phyloP scores from a whole-genome alignment of 352 stramenopile genomes.

The Pythium aquatile region DNA sequence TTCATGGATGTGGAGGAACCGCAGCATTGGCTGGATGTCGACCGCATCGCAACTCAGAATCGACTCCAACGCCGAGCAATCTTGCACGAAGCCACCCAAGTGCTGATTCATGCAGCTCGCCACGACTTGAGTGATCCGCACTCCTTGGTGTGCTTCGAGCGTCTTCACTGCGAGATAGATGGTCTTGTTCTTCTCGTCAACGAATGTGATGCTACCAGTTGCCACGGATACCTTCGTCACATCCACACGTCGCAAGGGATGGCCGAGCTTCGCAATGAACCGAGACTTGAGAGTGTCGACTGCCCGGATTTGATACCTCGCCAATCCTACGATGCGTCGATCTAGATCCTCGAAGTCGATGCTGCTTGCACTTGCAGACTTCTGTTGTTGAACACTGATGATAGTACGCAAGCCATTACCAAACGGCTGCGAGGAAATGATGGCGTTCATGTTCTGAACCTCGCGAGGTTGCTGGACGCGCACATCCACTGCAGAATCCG shows the following conservation, averaged over 20 bases:
- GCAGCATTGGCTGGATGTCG: conserved; percentile 48
- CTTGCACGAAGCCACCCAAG: conserved; percentile 54
- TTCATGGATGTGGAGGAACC: conserved; percentile 66
- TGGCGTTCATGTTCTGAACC: conserved; percentile 50
- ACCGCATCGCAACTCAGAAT: conserved; percentile 54
- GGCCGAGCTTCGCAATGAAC: conserved; percentile 61
- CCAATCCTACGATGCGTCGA: conserved; percentile 47
- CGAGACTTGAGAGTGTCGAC: conserved; percentile 53
- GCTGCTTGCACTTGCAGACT: conserved; percentile 41
- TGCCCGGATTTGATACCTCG: conserved; percentile 44
- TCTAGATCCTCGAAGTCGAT: conserved; percentile 71
- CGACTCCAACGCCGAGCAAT: conserved; percentile 64
- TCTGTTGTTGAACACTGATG: conserved; percentile 67
- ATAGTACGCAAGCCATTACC: conserved; percentile 56
- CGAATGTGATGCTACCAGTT: conserved; percentile 56
- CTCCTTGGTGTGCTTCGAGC: conserved; percentile 29
- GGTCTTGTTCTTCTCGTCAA: conserved; percentile 35
- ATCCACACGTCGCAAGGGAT: conserved; percentile 47
- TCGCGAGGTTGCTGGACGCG: conserved; percentile 22
- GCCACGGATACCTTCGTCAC: conserved; percentile 54
- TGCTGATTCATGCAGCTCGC: conserved; percentile 69
- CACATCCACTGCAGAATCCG: conserved; percentile 11
- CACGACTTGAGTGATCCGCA: conserved; percentile 60
- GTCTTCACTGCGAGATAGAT: conserved; percentile 60
- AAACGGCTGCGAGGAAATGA: conserved; percentile 54